These are phyloP conservation scores for Coemansia aciculifera DNA, from an alignment of 192 early-diverging fungal genomes.

Conservation along the genomic window DNA sequence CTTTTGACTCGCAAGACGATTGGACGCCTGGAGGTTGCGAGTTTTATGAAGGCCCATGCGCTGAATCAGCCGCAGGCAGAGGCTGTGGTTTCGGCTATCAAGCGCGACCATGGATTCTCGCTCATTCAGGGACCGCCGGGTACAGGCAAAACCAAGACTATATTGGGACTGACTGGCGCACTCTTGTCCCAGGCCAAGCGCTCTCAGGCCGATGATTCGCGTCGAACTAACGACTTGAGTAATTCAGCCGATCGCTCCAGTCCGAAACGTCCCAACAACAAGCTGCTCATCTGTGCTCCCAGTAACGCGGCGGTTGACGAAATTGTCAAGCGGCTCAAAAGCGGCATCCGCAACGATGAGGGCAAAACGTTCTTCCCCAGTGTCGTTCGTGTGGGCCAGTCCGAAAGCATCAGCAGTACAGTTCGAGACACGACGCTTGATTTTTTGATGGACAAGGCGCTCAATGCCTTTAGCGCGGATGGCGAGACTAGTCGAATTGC, in stretches of 20 bases:
- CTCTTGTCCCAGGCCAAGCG: slow-evolving; percentile 40
- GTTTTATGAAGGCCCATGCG: slow-evolving; percentile 62
- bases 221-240: background rate
- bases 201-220: background rate
- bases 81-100: slow-evolving; percentile 71
- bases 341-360: slow-evolving; percentile 61
- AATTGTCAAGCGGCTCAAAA: slow-evolving; percentile 82
- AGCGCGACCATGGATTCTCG: slow-evolving; percentile 72
- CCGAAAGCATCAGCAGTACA: slow-evolving; percentile 69
- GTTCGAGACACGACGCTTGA: slow-evolving; percentile 75
- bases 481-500: background rate
- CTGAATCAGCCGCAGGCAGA: slow-evolving; percentile 93
- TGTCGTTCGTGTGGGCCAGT: slow-evolving; percentile 81
- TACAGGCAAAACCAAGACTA: slow-evolving; percentile 88
- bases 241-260: background rate
- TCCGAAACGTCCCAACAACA: slow-evolving; percentile 26
- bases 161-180: slow-evolving; percentile 78
- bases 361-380: slow-evolving; percentile 65
- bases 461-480: slow-evolving; percentile 38
- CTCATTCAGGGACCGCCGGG: slow-evolving; percentile 81
- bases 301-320: slow-evolving; percentile 96
- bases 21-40: slow-evolving; percentile 36
- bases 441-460: slow-evolving; percentile 63
- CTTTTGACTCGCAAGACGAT: slow-evolving; percentile 22
- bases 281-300: slow-evolving; percentile 90